Percentiles rank a stretch among this genome's conserved stretches.
Conservation (phyloP, 371 early-diverging fungal species). For the Syncephalastrum racemosum region DNA sequence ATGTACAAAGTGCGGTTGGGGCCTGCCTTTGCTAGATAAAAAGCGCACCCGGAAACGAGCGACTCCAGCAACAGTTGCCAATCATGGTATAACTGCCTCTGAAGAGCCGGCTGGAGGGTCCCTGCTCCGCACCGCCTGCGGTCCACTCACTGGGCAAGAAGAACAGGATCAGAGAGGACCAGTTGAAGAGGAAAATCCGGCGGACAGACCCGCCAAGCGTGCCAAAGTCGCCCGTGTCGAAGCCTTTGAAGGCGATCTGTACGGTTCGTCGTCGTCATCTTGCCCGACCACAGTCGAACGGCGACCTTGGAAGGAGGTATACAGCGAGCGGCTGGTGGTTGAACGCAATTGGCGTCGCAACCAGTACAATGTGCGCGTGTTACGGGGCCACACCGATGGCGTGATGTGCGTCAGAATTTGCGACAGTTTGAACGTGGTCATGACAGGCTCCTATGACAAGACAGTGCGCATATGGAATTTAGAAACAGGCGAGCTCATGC, state of each 20-base stretch:
- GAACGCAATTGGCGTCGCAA: slow-evolving; percentile 85
- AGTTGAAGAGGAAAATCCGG: not conserved
- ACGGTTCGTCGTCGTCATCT: too few species aligned
- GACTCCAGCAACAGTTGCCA: not conserved
- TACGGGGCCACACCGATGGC: slow-evolving; percentile 64
- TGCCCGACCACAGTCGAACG: slow-evolving; percentile 9
- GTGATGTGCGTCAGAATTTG: slow-evolving; percentile 83
- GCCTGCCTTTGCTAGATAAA: slow-evolving; percentile 73
- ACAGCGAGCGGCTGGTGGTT: slow-evolving; percentile 76
- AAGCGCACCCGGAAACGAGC: slow-evolving; percentile 17
- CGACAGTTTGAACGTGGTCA: slow-evolving; percentile 67
- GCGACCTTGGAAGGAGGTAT: slow-evolving; percentile 82
- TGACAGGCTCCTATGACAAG: slow-evolving; percentile 83
- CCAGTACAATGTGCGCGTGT: slow-evolving; percentile 39
- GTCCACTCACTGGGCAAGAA: slow-evolving; percentile 19
- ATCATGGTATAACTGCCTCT: not conserved
- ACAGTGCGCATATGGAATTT: slow-evolving; percentile 83
- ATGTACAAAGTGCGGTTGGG: slow-evolving; percentile 96
- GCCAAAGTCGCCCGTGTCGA: slow-evolving; percentile 14
- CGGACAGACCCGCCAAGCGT: slow-evolving; percentile 4
- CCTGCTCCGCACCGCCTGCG: not conserved
- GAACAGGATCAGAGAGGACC: slow-evolving; percentile 2
- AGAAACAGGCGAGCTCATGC: slow-evolving; percentile 72
- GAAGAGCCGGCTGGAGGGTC: not conserved
- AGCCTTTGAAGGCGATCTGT: too few species aligned